Percentiles rank a stretch among this genome's conserved stretches.
Evolutionary conservation across 2,329 filamentous ascomycete genomes (phyloP).

Genomic region (Scedosporium minutisporum): DNA sequence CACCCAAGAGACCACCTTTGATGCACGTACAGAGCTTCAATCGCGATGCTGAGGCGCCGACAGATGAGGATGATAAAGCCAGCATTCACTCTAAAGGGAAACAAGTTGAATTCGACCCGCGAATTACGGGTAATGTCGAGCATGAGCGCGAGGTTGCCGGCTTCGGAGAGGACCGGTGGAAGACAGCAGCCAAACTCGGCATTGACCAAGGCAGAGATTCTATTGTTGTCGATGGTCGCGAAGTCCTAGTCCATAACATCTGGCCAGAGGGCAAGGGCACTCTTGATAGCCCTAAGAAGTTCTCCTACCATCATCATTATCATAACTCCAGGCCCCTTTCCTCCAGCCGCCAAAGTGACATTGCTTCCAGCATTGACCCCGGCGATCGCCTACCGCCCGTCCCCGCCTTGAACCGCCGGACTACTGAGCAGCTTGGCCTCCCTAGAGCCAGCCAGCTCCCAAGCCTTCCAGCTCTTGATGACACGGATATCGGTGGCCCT

Average conservation of each 20-base stretch:
- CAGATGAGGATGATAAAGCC: conserved; percentile 23
- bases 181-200: conserved; percentile 50
- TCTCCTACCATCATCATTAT: conserved; percentile 23
- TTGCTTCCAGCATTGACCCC: not conserved
- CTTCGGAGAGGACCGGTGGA: conserved; percentile 67
- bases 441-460: conserved; percentile 61
- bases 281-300: conserved; percentile 38
- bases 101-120: conserved; percentile 18
- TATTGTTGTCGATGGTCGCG: conserved; percentile 54
- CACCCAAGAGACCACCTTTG: conserved; percentile 4
- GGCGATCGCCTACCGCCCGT: conserved; percentile 45
- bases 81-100: conserved; percentile 17
- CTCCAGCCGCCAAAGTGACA: not conserved
- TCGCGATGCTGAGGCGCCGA: conserved; percentile 50
- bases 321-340: conserved; percentile 12
- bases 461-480: conserved; percentile 59
- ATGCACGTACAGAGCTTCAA: conserved; percentile 52
- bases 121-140: conserved; percentile 47
- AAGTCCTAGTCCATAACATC: conserved; percentile 59
- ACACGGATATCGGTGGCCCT: conserved; percentile 75
- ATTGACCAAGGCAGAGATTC: conserved; percentile 61
- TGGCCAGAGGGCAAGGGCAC: conserved; percentile 56
- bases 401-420: conserved; percentile 46
- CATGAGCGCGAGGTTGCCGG: conserved; percentile 72
- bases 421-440: conserved; percentile 59